These are phyloP conservation scores for Meyerozyma carpophila DNA, from an alignment of 1,139 yeast genomes.

Conservation along the genomic window DNA sequence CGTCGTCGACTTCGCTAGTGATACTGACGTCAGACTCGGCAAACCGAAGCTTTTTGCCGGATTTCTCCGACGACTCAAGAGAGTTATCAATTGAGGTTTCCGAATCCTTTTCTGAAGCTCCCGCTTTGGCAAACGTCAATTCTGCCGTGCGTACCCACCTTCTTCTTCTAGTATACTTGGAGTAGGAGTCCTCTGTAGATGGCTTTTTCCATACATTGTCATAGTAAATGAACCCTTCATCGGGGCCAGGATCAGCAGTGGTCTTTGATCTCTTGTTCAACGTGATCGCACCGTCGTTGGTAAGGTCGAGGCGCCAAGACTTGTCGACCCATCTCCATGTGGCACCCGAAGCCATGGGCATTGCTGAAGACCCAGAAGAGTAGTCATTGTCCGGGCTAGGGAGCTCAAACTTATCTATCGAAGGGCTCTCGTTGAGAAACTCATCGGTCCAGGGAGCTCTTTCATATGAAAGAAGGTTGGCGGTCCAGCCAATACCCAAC, in stretches of 20 bases:
- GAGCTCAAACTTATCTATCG: conserved; percentile 70
- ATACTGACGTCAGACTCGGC: neutral
- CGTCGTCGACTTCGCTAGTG: neutral
- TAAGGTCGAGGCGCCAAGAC: conserved; percentile 84
- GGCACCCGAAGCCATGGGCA: conserved; percentile 53
- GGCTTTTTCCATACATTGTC: conserved; percentile 96
- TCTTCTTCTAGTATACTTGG: conserved; percentile 89
- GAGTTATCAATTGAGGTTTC: neutral
- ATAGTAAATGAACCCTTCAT: conserved; percentile 83
- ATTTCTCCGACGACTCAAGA: neutral
- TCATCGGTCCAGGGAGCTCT: conserved; percentile 98
- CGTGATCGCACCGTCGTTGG: conserved; percentile 82
- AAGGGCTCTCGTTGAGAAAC: conserved; percentile 76
- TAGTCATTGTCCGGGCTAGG: conserved; percentile 43
- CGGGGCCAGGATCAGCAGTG: conserved; percentile 69
- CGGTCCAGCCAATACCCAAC: conserved; percentile 98
- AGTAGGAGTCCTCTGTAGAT: conserved; percentile 78
- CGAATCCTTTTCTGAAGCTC: neutral
- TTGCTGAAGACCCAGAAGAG: conserved; percentile 16
- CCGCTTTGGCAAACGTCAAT: conserved; percentile 43
- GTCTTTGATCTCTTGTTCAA: conserved; percentile 60
- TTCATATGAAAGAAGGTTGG: conserved; percentile 84
- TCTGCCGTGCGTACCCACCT: conserved; percentile 96
- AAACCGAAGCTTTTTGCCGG: neutral
- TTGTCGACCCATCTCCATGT: conserved; percentile 94